Evolutionary conservation across 1,139 yeast species (phyloP).

Genomic region (Suhomyces ambrosiae): DNA sequence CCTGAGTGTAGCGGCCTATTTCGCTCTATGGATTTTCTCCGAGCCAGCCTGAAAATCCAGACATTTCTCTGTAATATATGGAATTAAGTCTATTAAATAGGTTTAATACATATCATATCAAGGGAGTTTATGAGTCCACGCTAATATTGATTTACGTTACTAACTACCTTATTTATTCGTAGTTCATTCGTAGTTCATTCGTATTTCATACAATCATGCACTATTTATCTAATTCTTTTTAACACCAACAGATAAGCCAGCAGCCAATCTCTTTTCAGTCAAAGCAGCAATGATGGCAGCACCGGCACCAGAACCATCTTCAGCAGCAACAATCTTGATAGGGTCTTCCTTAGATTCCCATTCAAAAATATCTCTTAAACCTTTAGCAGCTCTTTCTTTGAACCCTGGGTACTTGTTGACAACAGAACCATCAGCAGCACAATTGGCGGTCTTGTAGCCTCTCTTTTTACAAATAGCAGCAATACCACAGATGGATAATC

Average conservation of each 20-base stretch:
- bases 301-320: constrained; percentile 98
- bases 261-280: constrained; percentile 73
- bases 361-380: constrained; percentile 84
- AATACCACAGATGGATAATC: constrained; percentile 92
- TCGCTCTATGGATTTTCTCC: no score
- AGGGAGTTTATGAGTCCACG: no score
- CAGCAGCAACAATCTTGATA: constrained; percentile 82
- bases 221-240: constrained; percentile 5
- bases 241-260: constrained; percentile 76
- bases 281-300: constrained; percentile 97
- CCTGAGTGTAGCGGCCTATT: no score
- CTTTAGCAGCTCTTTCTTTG: constrained; percentile 86
- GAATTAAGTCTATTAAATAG: no score
- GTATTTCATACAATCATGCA: no score
- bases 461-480: constrained; percentile 94
- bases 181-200: no score
- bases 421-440: constrained; percentile 98
- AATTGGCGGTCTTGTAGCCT: constrained; percentile 73
- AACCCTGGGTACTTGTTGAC: constrained; percentile 91
- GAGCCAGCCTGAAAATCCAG: no score
- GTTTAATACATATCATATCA: no score
- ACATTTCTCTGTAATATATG: no score
- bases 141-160: no score
- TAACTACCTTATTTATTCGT: no score
- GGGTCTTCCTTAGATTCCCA: constrained; percentile 78